phyloP scores from a whole-genome alignment of 148 eudicot genomes.

The Rhododendron molle region DNA sequence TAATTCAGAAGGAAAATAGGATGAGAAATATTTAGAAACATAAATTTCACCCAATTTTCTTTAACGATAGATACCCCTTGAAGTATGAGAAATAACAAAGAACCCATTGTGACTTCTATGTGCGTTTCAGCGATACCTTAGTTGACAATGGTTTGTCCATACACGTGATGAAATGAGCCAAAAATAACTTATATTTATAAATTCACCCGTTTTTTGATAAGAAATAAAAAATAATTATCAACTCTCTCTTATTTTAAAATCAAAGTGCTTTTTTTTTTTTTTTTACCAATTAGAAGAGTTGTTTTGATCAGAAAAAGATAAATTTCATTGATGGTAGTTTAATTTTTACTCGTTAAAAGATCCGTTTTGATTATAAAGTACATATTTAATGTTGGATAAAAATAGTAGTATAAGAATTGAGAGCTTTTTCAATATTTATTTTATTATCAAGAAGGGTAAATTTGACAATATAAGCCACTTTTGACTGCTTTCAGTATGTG shows the following conservation, averaged over 20 bases:
- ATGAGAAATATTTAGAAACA: neutral
- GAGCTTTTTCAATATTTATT: neutral
- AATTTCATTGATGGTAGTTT: no score
- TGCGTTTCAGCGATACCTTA: no score
- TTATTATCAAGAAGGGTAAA: no score
- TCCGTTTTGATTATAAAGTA: neutral
- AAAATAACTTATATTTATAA: no score
- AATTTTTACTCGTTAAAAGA: no score
- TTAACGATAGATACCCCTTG: neutral
- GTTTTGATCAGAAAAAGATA: no score
- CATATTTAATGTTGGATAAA: no score
- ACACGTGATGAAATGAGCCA: neutral
- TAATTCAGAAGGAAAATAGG: neutral
- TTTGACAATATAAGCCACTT: neutral
- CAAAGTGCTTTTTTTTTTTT: no score
- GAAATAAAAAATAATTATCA: no score
- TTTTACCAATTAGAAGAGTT: neutral
- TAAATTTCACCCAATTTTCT: neutral
- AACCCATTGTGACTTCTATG: no score
- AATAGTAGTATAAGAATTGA: neutral
- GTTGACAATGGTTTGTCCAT: neutral
- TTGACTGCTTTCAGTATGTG: no score
- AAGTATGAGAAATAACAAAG: neutral
- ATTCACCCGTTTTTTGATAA: neutral
- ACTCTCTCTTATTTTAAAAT: neutral